Conservation (phyloP, 2,329 filamentous ascomycete species). For the Calonectria fujianensis region DNA sequence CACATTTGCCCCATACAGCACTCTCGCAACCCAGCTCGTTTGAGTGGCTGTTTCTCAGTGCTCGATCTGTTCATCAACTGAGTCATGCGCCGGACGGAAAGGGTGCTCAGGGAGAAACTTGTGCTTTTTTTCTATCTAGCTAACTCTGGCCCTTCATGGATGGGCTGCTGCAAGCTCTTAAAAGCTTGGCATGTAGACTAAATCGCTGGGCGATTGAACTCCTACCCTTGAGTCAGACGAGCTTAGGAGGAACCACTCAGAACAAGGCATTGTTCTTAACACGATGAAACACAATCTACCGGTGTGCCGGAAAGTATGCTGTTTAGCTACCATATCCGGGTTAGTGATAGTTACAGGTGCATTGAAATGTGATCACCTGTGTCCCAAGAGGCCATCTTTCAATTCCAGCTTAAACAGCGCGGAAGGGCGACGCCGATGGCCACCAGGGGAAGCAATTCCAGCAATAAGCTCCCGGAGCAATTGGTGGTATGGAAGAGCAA, state of each 20-base stretch:
- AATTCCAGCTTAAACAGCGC: not conserved
- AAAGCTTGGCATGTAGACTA: not conserved
- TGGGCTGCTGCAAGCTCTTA: not conserved
- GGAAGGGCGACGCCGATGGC: not conserved
- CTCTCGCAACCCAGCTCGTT: not conserved
- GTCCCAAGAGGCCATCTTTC: not conserved
- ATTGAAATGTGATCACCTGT: not conserved
- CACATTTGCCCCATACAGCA: not conserved
- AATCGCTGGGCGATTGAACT: not conserved
- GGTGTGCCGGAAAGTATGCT: too few species aligned
- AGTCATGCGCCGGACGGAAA: constrained; percentile 2
- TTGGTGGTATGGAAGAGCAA: constrained; percentile 2
- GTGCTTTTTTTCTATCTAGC: not conserved
- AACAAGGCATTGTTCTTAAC: not conserved
- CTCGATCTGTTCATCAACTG: not conserved
- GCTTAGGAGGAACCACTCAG: not conserved
- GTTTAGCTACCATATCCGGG: not conserved
- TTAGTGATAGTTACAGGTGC: too few species aligned
- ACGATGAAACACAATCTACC: not conserved
- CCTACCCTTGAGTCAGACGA: not conserved
- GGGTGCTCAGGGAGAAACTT: not conserved
- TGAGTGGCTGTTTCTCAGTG: not conserved
- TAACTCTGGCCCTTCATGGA: not conserved
- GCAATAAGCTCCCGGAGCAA: not conserved
- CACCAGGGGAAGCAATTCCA: constrained; percentile 13